Conservation (phyloP, 2,329 filamentous ascomycete species). For the Shiraia sp. region DNA sequence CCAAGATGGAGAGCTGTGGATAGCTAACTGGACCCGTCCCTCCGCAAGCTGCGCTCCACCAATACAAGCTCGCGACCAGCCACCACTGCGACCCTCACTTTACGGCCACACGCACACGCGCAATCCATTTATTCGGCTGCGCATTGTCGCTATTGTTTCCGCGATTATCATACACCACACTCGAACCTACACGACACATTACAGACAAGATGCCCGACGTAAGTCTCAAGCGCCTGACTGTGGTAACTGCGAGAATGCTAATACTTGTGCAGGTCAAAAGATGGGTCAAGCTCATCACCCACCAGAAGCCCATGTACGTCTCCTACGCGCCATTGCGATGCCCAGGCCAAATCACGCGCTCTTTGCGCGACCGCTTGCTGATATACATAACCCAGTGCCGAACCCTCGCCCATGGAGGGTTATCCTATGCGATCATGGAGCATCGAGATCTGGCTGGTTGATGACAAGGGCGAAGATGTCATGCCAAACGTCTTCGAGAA, state of each 20-base stretch:
- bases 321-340: conserved; percentile 18
- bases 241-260: conserved; percentile 9
- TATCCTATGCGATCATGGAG: conserved; percentile 94
- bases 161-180: conserved; percentile 1
- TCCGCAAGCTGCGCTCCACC: conserved; percentile 10
- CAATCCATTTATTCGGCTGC: neutral
- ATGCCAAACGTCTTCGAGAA: conserved; percentile 87
- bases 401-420: conserved; percentile 79
- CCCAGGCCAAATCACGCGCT: conserved; percentile 12
- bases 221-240: conserved; percentile 24
- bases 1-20: conserved; percentile 11
- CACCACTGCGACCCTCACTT: conserved; percentile 18
- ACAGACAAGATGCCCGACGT: conserved; percentile 51
- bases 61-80: conserved; percentile 27
- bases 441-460: conserved; percentile 80
- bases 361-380: conserved; percentile 12
- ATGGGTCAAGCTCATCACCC: conserved; percentile 88
- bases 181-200: conserved; percentile 1
- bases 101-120: conserved; percentile 14
- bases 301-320: conserved; percentile 85
- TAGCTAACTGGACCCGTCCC: conserved; percentile 15
- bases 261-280: conserved; percentile 68
- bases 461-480: conserved; percentile 83
- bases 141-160: neutral
- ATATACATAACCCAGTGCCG: conserved; percentile 60